Conservation (phyloP, 2,329 filamentous ascomycete genomes). For the Claviceps purpurea region DNA sequence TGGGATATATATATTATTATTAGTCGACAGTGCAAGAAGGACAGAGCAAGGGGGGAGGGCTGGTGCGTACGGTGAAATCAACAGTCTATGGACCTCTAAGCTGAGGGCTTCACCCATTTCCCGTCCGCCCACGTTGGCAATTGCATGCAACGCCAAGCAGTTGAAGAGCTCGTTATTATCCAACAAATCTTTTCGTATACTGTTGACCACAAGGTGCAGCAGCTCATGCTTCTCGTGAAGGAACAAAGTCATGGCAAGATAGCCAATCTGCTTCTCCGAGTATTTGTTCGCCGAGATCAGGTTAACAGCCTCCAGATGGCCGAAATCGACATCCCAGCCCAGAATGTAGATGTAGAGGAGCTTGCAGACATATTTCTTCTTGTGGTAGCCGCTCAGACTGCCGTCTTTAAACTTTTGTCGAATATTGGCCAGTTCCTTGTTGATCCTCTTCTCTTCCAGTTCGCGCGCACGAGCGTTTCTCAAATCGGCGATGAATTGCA, state of each 20-base stretch:
- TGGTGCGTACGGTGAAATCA: slow-evolving; percentile 74
- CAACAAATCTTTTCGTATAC: slow-evolving; percentile 87
- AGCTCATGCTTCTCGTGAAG: slow-evolving; percentile 95
- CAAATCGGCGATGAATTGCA: slow-evolving; percentile 96
- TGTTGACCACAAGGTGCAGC: slow-evolving; percentile 92
- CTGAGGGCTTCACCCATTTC: slow-evolving; percentile 96
- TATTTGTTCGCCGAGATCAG: slow-evolving; percentile 94
- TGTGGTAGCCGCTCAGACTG: slow-evolving; percentile 88
- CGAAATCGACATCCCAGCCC: slow-evolving; percentile 98
- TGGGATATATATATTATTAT: slow-evolving; percentile 9
- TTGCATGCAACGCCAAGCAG: slow-evolving; percentile 89
- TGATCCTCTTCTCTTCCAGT: slow-evolving; percentile 96
- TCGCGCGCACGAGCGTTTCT: slow-evolving; percentile 90
- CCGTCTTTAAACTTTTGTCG: slow-evolving; percentile 96
- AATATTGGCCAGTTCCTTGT: slow-evolving; percentile 98
- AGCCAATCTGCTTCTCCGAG: slow-evolving; percentile 98
- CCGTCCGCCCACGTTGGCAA: slow-evolving; percentile 90
- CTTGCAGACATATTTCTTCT: slow-evolving; percentile 99
- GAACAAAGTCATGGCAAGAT: slow-evolving; percentile 93
- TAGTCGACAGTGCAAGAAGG: neutral
- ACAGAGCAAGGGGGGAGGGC: neutral
- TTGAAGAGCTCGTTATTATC: slow-evolving; percentile 97
- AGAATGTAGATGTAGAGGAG: slow-evolving; percentile 98
- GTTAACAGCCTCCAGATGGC: slow-evolving; percentile 95
- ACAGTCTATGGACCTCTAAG: slow-evolving; percentile 76